A percentile compares a stretch with the other conserved stretches of the same genome.
Conservation (phyloP, 2,329 filamentous ascomycete genomes). For the Aspergillus candidus region DNA sequence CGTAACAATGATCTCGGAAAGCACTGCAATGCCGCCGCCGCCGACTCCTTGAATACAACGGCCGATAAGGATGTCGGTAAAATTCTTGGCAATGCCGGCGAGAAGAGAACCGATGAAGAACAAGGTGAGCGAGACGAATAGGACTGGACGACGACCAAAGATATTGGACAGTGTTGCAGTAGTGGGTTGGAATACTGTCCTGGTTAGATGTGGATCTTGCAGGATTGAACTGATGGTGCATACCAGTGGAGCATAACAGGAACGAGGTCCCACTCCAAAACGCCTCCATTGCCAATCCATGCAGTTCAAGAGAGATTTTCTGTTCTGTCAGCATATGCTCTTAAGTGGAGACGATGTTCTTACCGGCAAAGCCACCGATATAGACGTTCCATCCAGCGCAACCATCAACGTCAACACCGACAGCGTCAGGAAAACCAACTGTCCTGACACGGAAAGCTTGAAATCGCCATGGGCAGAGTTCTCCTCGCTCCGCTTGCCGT, state of each 20-base stretch:
- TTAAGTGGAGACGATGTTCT: constrained; percentile 1
- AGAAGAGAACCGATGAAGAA: constrained; percentile 51
- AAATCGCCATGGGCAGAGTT: constrained; percentile 3
- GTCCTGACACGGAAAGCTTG: constrained; percentile 5
- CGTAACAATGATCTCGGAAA: constrained; percentile 42
- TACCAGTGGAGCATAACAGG: constrained; percentile 54
- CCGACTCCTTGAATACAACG: constrained; percentile 52
- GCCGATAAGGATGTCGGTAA: constrained; percentile 48
- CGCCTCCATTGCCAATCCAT: constrained; percentile 53
- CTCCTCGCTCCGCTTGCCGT: not conserved
- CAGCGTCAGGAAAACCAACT: constrained; percentile 10
- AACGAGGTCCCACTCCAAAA: constrained; percentile 70
- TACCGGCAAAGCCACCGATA: constrained; percentile 55
- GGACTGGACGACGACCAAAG: constrained; percentile 46
- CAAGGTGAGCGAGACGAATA: constrained; percentile 37
- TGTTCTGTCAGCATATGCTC: constrained; percentile 26
- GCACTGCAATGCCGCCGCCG: constrained; percentile 37
- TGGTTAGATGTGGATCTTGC: not conserved
- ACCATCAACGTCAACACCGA: constrained; percentile 55
- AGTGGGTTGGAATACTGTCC: constrained; percentile 40
- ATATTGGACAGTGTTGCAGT: constrained; percentile 48
- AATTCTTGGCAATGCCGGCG: constrained; percentile 42
- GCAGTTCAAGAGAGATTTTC: constrained; percentile 48
- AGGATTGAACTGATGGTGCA: too few relatives aligned
- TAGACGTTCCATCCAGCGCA: constrained; percentile 59